Percentiles rank a stretch among this genome's conserved stretches.
These are phyloP conservation scores for Emergomyces orientalis DNA, from an alignment of 2,329 filamentous ascomycete species.

Conservation along the genomic window DNA sequence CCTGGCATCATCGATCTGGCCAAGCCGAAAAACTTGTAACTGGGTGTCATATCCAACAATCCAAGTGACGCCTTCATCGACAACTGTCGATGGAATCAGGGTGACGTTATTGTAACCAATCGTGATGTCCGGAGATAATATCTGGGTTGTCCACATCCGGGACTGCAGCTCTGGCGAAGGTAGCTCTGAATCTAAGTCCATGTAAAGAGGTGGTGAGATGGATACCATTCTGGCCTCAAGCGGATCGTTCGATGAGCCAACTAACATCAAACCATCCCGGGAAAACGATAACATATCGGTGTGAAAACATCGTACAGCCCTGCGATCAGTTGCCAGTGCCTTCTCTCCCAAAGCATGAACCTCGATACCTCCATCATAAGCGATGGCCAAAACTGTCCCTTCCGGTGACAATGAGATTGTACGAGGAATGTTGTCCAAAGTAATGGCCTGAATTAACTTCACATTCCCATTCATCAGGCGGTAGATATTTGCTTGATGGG, in stretches of 20 bases:
- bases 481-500: conserved; percentile 82
- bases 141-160: conserved; percentile 75
- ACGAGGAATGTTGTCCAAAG: conserved; percentile 67
- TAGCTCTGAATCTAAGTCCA: conserved; percentile 45
- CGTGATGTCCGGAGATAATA: conserved; percentile 73
- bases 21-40: conserved; percentile 68
- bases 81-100: conserved; percentile 43
- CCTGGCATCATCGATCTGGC: conserved; percentile 63
- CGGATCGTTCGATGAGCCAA: conserved; percentile 62
- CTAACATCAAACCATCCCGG: conserved; percentile 64
- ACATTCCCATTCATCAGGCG: conserved; percentile 56
- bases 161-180: conserved; percentile 52
- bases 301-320: conserved; percentile 67
- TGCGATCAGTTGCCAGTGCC: conserved; percentile 55
- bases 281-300: conserved; percentile 70
- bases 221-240: conserved; percentile 62
- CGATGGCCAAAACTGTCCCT: conserved; percentile 71
- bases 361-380: conserved; percentile 82
- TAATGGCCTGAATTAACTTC: conserved; percentile 62
- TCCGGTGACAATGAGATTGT: conserved; percentile 73
- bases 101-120: conserved; percentile 69
- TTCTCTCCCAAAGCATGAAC: conserved; percentile 63
- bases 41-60: conserved; percentile 68
- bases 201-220: conserved; percentile 70
- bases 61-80: conserved; percentile 58